Base-by-base conservation (phyloP, 805 yeast species). In the Candida fluviatilis region DNA sequence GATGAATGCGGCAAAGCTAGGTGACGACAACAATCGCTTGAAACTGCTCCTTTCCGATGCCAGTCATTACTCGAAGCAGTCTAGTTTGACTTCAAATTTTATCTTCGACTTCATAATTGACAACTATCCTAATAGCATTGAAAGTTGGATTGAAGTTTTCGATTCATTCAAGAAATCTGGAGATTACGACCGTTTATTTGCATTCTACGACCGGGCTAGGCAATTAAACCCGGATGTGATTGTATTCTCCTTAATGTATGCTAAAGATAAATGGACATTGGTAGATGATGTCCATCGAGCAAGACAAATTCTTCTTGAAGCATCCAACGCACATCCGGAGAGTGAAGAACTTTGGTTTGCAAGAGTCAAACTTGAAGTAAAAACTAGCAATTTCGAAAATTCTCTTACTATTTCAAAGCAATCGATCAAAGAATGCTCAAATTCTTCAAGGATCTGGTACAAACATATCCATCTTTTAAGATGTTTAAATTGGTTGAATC, bases 331-430 rank as follows among this genome's bases (percentile, higher is more conserved):
- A 2, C 58, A 74, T 6, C 75, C 82, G 1, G 46, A 57, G 0
- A 67, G 64, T 42, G 81, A 77, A 42, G 76, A 72, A 17, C 54
- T 87, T 7, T 82, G 88, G 86, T 62, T 82, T 35, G 91, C 91
- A 0, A 69, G 81, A n/a, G 66, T 83, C 17, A 82, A 85, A 46
- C 58, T 88, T 24, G 85, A 84, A 39, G 60, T 64, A 13, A 67
- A 67, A 16, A 58, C 65, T 4, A 57, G 61, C 4, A 52, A 72
- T 23, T 70, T 71, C 39, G 55, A 55, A 1, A 46, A 54, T 3
- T 82, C 83, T 0, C 45, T 63, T 3, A 21, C 37, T 1, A 43
- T 49, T 8, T 58, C 71, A 0, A 55, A 62, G 1, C 35, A 44
- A n/a, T 45, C 55, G 15, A 15, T 58, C 4, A 31, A 41, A 6